Base-by-base conservation (phyloP, 2,329 filamentous ascomycete genomes). In the Neonectria faginata region DNA sequence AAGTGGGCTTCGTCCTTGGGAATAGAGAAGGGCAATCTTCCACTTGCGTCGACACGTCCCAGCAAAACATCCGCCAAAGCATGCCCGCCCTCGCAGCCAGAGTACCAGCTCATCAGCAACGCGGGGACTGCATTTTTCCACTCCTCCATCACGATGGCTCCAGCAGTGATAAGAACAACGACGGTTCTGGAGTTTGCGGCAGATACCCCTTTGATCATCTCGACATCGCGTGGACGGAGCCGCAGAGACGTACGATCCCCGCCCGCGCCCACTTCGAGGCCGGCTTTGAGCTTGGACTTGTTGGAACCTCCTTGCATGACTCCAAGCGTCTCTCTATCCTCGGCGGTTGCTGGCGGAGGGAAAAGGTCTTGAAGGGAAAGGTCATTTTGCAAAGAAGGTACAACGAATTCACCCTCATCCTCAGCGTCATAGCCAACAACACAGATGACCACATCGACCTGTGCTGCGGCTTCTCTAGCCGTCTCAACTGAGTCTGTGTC, bases 21-120 rank as follows among this genome's bases (percentile, higher is more conserved):
- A 22, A 22, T 22, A 4, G 22, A 22, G 22, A 22, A 22, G 22
- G 22, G 22, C 22, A 22, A 22, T 22, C 22, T 22, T 22, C 22
- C 22, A 22, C 22, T 22, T 3, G 22, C 22, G 22, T 22, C 22
- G 22, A 22, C 1, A 22, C 22, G 22, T 22, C 22, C 22, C 22
- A 22, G 22, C 22, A 22, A 22, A 22, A 22, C 22, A 22, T 22
- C 22, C 22, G 22, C 22, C 22, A 22, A 22, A 22, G 22, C 22
- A 22, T 22, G 22, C 22, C 22, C 22, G 22, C 22, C 22, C 22
- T 70, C 66, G 3, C 60, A 57, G 1, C 70, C 70, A 3, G 66
- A 57, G 18, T 71, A 71, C 69, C 70, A 73, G n/a, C 63, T 57
- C 8, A 67, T 55, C 1, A 73, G 16, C 18, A 72, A 62, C 8